phyloP scores from a whole-genome alignment of 2,329 filamentous ascomycete genomes.

The Trichoderma citrinoviride region DNA sequence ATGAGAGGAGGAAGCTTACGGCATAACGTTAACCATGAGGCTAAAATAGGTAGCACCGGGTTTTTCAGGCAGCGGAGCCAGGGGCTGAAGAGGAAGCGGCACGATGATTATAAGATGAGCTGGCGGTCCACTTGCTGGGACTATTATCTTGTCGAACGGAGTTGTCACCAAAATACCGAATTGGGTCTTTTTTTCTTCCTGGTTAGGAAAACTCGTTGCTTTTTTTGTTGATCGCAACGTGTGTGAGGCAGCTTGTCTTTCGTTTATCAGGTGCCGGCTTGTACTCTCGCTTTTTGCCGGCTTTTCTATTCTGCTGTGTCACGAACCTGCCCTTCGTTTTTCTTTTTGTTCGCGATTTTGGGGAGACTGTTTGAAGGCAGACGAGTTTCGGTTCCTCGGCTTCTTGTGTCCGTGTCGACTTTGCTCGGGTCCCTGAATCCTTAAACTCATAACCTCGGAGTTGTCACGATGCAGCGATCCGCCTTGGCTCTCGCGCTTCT shows the following conservation, averaged over 20 bases:
- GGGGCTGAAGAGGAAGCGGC: not conserved
- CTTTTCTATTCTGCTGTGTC: not conserved
- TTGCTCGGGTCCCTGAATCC: not conserved
- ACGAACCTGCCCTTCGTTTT: not conserved
- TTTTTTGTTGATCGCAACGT: not conserved
- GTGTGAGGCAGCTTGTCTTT: conserved; percentile 4
- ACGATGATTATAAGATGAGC: not conserved
- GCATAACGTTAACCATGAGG: too few relatives aligned
- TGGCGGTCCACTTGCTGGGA: not conserved
- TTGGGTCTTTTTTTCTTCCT: not conserved
- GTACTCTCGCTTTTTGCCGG: conserved; percentile 1
- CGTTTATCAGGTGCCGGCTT: not conserved
- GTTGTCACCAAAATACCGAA: not conserved
- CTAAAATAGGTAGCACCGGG: too few relatives aligned
- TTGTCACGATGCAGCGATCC: not conserved
- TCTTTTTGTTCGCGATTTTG: not conserved
- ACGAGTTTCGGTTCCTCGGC: not conserved
- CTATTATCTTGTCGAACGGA: too few relatives aligned
- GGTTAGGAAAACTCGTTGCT: too few relatives aligned
- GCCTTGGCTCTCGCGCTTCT: conserved; percentile 17
- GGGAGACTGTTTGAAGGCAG: not conserved
- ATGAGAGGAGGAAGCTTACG: not conserved
- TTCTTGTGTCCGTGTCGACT: too few relatives aligned
- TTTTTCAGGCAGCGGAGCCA: not conserved
- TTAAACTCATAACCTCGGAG: not conserved